These are phyloP conservation scores for Helichrysum umbraculigerum DNA, from an alignment of 129 eudicot genomes.

Conservation along the genomic window DNA sequence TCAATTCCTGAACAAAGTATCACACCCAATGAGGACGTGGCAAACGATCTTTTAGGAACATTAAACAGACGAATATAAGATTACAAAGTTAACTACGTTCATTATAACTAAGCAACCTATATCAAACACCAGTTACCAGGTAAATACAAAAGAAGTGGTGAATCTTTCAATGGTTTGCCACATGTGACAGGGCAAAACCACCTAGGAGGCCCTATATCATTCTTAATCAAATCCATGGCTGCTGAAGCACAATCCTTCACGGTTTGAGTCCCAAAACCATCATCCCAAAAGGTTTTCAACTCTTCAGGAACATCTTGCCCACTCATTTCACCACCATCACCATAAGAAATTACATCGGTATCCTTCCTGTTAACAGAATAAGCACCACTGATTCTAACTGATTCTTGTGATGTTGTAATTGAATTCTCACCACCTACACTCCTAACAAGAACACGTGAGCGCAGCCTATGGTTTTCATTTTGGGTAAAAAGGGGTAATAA, in stretches of 20 bases:
- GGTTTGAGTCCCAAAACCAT: conserved; percentile 70
- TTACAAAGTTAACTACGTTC: neutral
- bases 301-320: conserved; percentile 22
- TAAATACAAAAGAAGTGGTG: conserved; percentile 74
- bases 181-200: conserved; percentile 72
- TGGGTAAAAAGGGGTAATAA: conserved; percentile 29
- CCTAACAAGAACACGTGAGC: conserved; percentile 29
- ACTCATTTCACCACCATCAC: conserved; percentile 23
- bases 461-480: conserved; percentile 29
- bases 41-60: neutral
- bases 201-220: conserved; percentile 54
- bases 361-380: conserved; percentile 31
- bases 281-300: conserved; percentile 79
- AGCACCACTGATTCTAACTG: conserved; percentile 40
- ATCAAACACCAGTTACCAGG: conserved; percentile 4
- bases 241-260: conserved; percentile 62
- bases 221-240: conserved; percentile 52
- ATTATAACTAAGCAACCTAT: neutral
- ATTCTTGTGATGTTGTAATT: conserved; percentile 27
- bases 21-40: neutral
- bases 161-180: conserved; percentile 53
- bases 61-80: neutral
- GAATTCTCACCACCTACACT: conserved; percentile 42
- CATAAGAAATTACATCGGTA: conserved; percentile 23
- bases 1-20: conserved; percentile 54